Conservation (phyloP, 306 rosid genomes). For the Cucumis hystrix region DNA sequence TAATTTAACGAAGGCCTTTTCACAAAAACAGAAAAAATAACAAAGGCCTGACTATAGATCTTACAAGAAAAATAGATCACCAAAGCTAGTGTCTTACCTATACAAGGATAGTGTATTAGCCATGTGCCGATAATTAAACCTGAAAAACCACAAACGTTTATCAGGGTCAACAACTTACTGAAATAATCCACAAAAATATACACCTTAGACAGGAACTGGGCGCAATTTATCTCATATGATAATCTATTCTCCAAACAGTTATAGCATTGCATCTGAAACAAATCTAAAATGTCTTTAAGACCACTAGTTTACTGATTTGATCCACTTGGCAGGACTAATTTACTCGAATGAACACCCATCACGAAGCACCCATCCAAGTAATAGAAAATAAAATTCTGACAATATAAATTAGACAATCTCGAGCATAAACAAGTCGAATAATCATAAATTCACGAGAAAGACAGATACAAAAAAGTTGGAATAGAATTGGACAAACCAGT, state of each 20-base stretch:
- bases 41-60: background rate
- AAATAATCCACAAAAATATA: background rate
- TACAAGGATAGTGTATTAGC: constrained; percentile 89
- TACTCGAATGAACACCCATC: background rate
- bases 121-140: constrained; percentile 98
- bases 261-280: background rate
- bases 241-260: background rate
- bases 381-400: background rate
- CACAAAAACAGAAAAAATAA: background rate
- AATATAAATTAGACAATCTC: background rate
- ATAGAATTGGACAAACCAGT: constrained; percentile 30
- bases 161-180: background rate
- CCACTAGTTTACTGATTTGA: background rate
- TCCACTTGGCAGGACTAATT: background rate
- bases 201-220: background rate
- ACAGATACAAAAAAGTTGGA: background rate
- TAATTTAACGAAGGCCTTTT: background rate
- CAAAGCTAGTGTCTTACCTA: constrained; percentile 26
- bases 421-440: background rate
- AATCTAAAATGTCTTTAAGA: background rate
- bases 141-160: constrained; percentile 18
- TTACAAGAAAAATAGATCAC: background rate
- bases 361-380: background rate
- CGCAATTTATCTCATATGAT: background rate
- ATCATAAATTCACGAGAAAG: background rate